Percentiles rank a stretch among this genome's conserved stretches.
These are phyloP conservation scores for Stachybotrys echinatus DNA, from an alignment of 2,329 filamentous ascomycete genomes.

Conservation along the genomic window DNA sequence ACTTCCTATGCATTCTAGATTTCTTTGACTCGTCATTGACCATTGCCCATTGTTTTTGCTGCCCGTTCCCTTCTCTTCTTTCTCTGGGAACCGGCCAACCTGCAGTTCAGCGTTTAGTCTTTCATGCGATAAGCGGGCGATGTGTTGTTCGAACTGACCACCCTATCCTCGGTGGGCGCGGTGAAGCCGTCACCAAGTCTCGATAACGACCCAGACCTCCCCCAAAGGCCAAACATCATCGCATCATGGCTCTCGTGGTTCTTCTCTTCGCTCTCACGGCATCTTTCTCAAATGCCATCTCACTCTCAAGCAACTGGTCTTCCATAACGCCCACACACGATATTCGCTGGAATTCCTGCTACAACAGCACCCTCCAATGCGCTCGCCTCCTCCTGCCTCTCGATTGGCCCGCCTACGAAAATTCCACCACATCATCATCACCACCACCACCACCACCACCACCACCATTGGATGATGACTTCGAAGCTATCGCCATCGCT, in stretches of 20 bases:
- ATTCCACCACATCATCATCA: not conserved
- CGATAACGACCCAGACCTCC: not conserved
- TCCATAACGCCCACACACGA: not conserved
- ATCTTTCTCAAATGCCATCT: not conserved
- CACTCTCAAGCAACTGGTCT: not conserved
- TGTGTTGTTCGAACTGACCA: not conserved
- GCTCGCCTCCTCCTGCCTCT: not conserved
- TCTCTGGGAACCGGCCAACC: not conserved
- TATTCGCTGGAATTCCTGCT: not conserved
- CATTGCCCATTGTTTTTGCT: too few relatives aligned
- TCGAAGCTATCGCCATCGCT: slow-evolving; percentile 31
- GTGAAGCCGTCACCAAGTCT: not conserved
- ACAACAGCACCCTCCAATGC: not conserved
- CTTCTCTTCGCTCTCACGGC: not conserved
- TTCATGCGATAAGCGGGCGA: too few relatives aligned
- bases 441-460: slow-evolving; percentile 15
- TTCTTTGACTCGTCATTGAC: not conserved
- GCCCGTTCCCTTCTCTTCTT: not conserved
- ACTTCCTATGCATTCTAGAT: not conserved
- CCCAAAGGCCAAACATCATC: not conserved
- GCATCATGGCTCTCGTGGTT: not conserved
- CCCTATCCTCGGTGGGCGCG: not conserved
- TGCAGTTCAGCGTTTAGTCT: too few relatives aligned
- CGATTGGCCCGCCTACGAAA: not conserved
- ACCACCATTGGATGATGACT: slow-evolving; percentile 10